These are phyloP conservation scores for Stagonosporopsis vannaccii DNA, from an alignment of 2,329 filamentous ascomycete species.

Conservation along the genomic window DNA sequence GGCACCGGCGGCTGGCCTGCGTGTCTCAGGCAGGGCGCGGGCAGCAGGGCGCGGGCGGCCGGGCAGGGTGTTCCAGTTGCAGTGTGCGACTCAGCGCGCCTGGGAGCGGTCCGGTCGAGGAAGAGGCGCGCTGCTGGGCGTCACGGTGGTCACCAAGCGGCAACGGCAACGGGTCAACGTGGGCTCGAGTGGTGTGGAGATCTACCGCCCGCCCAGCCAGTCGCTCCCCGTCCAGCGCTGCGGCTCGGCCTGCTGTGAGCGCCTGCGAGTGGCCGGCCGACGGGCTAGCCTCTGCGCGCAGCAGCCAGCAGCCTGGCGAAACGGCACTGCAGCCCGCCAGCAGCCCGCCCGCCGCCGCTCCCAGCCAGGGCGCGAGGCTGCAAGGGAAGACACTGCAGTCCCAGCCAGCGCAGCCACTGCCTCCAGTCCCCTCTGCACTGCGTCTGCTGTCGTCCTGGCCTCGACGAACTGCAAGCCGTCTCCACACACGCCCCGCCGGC, in stretches of 20 bases:
- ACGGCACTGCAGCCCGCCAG: constrained; percentile 5
- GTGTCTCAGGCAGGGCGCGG: constrained; percentile 12
- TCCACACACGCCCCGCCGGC: constrained; percentile 4
- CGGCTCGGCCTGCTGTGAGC: background rate
- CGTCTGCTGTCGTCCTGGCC: background rate
- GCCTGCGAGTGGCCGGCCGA: background rate
- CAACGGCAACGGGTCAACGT: constrained; percentile 18
- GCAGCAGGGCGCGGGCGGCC: background rate
- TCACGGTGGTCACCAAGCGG: constrained; percentile 10
- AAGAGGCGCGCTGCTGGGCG: constrained; percentile 14
- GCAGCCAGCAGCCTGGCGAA: background rate
- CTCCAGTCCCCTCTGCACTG: background rate
- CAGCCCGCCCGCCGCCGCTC: background rate
- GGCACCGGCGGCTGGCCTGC: constrained; percentile 12
- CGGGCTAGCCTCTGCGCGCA: background rate
- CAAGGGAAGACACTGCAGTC: constrained; percentile 9
- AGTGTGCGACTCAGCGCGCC: constrained; percentile 4
- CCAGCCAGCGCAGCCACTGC: constrained; percentile 5
- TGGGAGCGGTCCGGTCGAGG: constrained; percentile 9
- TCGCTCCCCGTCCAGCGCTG: constrained; percentile 1
- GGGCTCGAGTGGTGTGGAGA: constrained; percentile 22
- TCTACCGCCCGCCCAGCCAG: constrained; percentile 10
- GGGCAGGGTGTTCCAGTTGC: background rate
- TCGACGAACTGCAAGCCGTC: background rate
- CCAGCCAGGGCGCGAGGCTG: constrained; percentile 7